Evolutionary conservation across 257 asterid genomes (phyloP).

Genomic region (Solanum corneliomulleri): DNA sequence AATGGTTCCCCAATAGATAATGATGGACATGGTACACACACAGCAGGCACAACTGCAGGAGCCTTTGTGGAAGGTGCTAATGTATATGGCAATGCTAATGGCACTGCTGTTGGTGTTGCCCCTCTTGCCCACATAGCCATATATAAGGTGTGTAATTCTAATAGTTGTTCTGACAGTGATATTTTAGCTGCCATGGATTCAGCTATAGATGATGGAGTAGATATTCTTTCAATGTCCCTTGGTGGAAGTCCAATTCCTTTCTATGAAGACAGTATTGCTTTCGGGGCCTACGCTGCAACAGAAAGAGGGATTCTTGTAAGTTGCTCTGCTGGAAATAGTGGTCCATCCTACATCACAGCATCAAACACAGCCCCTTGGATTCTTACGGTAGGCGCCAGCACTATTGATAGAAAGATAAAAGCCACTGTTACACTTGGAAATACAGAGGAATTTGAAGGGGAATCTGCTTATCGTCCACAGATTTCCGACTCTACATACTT

Average conservation of each 20-base stretch:
- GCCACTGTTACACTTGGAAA: conserved; percentile 26
- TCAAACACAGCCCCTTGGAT: conserved; percentile 29
- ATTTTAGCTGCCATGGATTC: conserved; percentile 34
- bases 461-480: conserved; percentile 15
- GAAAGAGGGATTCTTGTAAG: conserved; percentile 36
- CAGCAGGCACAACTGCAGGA: conserved; percentile 41
- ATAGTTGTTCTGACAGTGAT: conserved; percentile 12
- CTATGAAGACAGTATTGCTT: conserved; percentile 5
- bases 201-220: conserved; percentile 32
- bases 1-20: conserved; percentile 7
- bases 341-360: background rate
- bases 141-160: conserved; percentile 16
- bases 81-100: conserved; percentile 28
- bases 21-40: conserved; percentile 47
- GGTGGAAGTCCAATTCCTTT: background rate
- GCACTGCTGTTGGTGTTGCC: conserved; percentile 41
- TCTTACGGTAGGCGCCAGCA: conserved; percentile 43
- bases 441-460: conserved; percentile 11
- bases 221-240: conserved; percentile 23
- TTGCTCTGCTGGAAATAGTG: conserved; percentile 16
- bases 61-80: conserved; percentile 36
- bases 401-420: conserved; percentile 17
- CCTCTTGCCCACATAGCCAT: conserved; percentile 50
- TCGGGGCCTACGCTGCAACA: conserved; percentile 28
- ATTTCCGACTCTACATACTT: background rate